These are phyloP conservation scores for Sporobolomyces phaffii DNA, from an alignment of 768 basidiomycete species.

Conservation along the genomic window DNA sequence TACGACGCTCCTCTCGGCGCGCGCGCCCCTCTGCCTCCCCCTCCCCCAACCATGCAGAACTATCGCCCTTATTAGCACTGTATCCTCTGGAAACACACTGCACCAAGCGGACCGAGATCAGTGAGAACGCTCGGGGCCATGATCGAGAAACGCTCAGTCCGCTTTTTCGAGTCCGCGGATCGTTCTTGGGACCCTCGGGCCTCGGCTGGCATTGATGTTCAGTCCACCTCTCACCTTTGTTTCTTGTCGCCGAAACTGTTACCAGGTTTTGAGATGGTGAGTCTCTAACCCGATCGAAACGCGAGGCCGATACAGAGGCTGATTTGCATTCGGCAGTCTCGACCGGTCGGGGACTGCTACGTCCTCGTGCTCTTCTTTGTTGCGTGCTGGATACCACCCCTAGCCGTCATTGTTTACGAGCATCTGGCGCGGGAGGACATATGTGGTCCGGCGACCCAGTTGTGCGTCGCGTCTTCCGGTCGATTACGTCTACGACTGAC, in stretches of 20 bases:
- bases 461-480: not conserved
- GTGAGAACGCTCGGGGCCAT: too few species aligned
- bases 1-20: not conserved
- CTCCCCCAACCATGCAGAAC: conserved; percentile 1
- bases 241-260: too few species aligned
- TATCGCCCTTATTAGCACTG: not conserved
- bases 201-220: too few species aligned
- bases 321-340: too few species aligned
- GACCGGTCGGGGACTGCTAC: not conserved
- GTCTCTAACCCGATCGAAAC: too few species aligned
- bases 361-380: not conserved
- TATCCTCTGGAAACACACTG: not conserved
- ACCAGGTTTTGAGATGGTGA: not conserved
- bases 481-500: too few species aligned
- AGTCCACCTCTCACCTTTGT: too few species aligned
- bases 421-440: not conserved
- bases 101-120: too few species aligned
- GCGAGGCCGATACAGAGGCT: too few species aligned
- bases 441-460: not conserved
- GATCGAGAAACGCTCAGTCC: too few species aligned
- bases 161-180: too few species aligned
- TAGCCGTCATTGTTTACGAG: not conserved
- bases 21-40: conserved; percentile 2
- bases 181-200: too few species aligned
- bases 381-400: not conserved